Evolutionary conservation across 805 yeast genomes (phyloP).

Genomic region (Yamadazyma olivae): DNA sequence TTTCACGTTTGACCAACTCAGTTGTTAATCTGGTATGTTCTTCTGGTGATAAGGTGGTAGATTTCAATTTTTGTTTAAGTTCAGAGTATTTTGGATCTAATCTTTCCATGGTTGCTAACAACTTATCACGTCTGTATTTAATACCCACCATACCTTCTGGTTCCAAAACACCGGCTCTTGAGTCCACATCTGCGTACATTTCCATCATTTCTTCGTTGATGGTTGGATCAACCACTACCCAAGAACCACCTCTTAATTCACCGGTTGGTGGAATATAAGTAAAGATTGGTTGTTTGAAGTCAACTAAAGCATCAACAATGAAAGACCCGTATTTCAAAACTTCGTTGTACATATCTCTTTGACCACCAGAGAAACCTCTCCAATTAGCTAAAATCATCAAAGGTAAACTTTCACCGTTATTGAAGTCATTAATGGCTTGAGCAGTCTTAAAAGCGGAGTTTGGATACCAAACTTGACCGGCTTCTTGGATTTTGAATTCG

Average conservation of each 20-base stretch:
- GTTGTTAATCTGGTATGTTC: conserved; percentile 64
- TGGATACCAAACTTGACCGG: conserved; percentile 99
- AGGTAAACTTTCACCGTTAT: conserved; percentile 97
- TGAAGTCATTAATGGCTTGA: conserved; percentile 96
- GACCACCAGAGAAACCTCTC: conserved; percentile 99
- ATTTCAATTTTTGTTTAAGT: conserved; percentile 59
- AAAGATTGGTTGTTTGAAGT: conserved; percentile 93
- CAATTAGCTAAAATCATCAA: conserved; percentile 97
- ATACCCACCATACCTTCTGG: conserved; percentile 99
- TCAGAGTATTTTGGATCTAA: conserved; percentile 74
- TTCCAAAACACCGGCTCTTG: conserved; percentile 97
- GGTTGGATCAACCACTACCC: conserved; percentile 99
- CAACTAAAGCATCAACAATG: conserved; percentile 96
- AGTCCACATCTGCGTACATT: conserved; percentile 95
- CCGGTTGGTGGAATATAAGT: conserved; percentile 98
- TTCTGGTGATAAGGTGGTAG: conserved; percentile 52
- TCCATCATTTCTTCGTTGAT: conserved; percentile 98
- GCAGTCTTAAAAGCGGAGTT: conserved; percentile 99
- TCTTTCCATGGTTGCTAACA: conserved; percentile 87
- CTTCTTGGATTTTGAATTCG: conserved; percentile 84
- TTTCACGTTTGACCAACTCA: conserved; percentile 75
- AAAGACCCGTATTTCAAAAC: conserved; percentile 95
- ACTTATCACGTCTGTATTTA: conserved; percentile 91
- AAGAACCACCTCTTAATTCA: conserved; percentile 99
- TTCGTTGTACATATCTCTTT: conserved; percentile 98